Base-by-base conservation (phyloP, 2,329 filamentous ascomycete genomes). In the Diaporthe sp. region DNA sequence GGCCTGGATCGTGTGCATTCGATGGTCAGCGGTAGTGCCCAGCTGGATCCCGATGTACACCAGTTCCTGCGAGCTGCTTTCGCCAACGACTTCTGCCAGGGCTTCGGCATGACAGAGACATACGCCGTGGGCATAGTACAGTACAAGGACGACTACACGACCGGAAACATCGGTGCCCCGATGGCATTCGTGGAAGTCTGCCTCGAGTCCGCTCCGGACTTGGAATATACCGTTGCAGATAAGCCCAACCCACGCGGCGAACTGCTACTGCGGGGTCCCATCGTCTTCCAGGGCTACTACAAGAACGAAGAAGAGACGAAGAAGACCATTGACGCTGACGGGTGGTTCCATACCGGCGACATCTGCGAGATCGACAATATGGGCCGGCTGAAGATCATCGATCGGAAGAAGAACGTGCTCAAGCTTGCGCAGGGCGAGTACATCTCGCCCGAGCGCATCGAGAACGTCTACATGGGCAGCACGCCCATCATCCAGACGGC, bases 401-500 rank as follows among this genome's bases (percentile, higher is more conserved):
- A 99, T 85, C 95, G 97, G 81, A 93, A 95, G 86, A 99, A 99
- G 93, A 98, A 98, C 85, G 95, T 99, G n/a, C 92, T 99, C 82
- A 99, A 99, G 90, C 91, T 99, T 74, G 93, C 96, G 0, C 97
- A 99, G 85, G 97, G 97, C 84, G 97, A 99, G 87, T 99, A 99
- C 86, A 95, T 99, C 81, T 98, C 96, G 1, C 97, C 97, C 20
- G 97, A 99, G 87, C 94, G 96, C 75, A 95, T 99, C 82, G 97
- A 99, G 88, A 98, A 98, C 83, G 94, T 98, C 49, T 97, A 96
- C 84, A 88, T 97, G 77, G 95, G 94, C 78, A 95, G 94, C 85
- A 92, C 92, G 77, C 93, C 91, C 78, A 92, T 96, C 79, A 86
- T 98, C 37, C 90, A 92, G 31, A 93, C 94, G 82, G 95, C 93